phyloP scores from a whole-genome alignment of 352 stramenopile species.

The Phytopythium delawarense region DNA sequence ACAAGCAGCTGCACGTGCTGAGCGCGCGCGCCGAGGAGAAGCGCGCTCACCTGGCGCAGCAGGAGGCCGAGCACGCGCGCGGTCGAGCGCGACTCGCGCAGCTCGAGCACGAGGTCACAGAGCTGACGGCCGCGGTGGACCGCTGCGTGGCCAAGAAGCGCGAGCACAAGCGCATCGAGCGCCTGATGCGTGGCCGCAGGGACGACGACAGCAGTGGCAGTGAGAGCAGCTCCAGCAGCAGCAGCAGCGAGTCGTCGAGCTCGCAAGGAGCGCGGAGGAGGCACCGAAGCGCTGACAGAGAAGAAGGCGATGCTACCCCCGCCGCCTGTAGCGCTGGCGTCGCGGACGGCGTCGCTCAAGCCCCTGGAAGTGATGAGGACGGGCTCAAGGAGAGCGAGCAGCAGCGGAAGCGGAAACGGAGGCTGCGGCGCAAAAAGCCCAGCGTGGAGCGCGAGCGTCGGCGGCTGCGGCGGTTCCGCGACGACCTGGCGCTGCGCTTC shows the following conservation, averaged over 20 bases:
- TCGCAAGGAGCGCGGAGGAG: neutral
- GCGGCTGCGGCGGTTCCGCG: constrained; percentile 33
- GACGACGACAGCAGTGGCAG: constrained; percentile 11
- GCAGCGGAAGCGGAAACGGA: constrained; percentile 3
- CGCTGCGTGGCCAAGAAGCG: constrained; percentile 31
- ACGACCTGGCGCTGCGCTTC: constrained; percentile 45
- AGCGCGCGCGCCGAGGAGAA: constrained; percentile 24
- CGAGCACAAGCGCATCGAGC: constrained; percentile 27
- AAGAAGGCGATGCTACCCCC: neutral
- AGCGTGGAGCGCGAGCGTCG: constrained; percentile 40
- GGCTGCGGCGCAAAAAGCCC: constrained; percentile 10
- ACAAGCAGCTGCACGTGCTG: constrained; percentile 7
- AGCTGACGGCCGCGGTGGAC: constrained; percentile 31
- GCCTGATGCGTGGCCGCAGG: constrained; percentile 21
- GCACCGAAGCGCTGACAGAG: neutral
- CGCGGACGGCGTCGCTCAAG: neutral
- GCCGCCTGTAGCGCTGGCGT: neutral
- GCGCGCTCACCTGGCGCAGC: constrained; percentile 26
- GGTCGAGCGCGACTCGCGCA: constrained; percentile 24
- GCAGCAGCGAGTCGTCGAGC: constrained; percentile 1
- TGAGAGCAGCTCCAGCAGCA: constrained; percentile 9
- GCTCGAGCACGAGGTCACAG: constrained; percentile 33
- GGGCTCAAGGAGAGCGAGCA: constrained; percentile 8
- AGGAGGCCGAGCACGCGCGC: constrained; percentile 26
- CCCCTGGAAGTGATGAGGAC: neutral